These are phyloP conservation scores for Stephania japonica DNA, from an alignment of 164 flowering plant species.

Conservation along the genomic window DNA sequence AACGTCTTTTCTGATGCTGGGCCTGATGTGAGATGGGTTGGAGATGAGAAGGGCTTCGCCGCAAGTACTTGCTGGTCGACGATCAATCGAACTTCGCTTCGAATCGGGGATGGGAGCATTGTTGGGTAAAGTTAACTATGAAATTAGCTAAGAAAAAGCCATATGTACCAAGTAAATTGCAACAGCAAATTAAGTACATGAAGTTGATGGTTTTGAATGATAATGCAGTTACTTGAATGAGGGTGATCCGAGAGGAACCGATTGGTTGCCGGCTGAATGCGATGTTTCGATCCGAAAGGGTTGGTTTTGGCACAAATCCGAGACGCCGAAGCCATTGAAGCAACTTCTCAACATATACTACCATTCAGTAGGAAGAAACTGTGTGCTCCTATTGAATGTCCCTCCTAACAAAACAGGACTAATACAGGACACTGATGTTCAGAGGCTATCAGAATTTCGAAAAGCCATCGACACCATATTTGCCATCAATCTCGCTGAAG, in stretches of 20 bases:
- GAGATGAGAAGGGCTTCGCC: slow-evolving; percentile 73
- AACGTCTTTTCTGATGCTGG: slow-evolving; percentile 95
- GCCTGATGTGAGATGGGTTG: slow-evolving; percentile 86
- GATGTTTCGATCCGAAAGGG: slow-evolving; percentile 82
- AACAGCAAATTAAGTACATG: background rate
- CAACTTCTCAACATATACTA: slow-evolving; percentile 71
- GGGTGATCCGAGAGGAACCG: slow-evolving; percentile 69
- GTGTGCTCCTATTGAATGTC: slow-evolving; percentile 73
- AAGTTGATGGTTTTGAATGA: background rate
- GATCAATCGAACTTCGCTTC: slow-evolving; percentile 53
- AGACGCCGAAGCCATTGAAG: slow-evolving; percentile 59
- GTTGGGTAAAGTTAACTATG: slow-evolving; percentile 34
- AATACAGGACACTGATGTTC: slow-evolving; percentile 52
- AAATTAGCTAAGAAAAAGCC: background rate
- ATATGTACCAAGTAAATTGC: background rate
- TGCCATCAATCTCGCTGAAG: slow-evolving; percentile 44
- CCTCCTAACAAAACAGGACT: slow-evolving; percentile 85
- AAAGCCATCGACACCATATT: slow-evolving; percentile 58
- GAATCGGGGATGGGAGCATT: slow-evolving; percentile 60
- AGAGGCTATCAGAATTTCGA: slow-evolving; percentile 46
- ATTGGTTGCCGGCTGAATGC: slow-evolving; percentile 86
- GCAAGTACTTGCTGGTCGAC: slow-evolving; percentile 83
- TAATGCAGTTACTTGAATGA: slow-evolving; percentile 56
- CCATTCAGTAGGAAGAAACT: slow-evolving; percentile 82
- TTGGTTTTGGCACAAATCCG: slow-evolving; percentile 91